Percentiles rank a stretch among this genome's conserved stretches.
These are phyloP conservation scores for Fusarium tricinctum DNA, from an alignment of 2,329 filamentous ascomycete genomes.

Conservation along the genomic window DNA sequence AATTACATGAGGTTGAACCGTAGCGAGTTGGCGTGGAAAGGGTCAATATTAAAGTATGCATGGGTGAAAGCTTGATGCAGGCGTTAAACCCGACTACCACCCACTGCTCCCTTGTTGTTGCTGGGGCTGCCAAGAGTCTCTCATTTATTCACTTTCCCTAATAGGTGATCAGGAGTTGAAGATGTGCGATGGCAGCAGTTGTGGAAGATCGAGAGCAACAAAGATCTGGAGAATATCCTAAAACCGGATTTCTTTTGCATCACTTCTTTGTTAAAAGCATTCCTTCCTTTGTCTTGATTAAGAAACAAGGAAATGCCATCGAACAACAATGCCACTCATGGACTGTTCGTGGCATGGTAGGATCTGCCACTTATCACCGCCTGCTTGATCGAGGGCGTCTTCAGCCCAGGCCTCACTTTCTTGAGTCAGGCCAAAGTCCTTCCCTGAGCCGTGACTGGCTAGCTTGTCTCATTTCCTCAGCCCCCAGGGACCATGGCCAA, in stretches of 20 bases:
- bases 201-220: background rate
- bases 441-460: slow-evolving; percentile 31
- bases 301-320: slow-evolving; percentile 2
- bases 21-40: too few species aligned
- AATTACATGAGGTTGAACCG: too few species aligned
- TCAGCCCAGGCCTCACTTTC: background rate
- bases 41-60: background rate
- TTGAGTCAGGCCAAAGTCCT: slow-evolving; percentile 28
- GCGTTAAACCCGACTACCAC: slow-evolving; percentile 15
- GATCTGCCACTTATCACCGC: slow-evolving; percentile 26
- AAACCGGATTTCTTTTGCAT: background rate
- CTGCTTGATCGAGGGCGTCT: background rate
- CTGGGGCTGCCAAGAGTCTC: slow-evolving; percentile 2
- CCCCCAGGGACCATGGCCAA: slow-evolving; percentile 26
- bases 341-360: background rate
- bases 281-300: slow-evolving; percentile 21
- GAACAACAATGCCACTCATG: background rate
- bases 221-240: too few species aligned
- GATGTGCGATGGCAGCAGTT: background rate
- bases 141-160: slow-evolving; percentile 25
- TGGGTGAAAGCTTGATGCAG: slow-evolving; percentile 28
- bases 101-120: slow-evolving; percentile 1
- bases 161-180: slow-evolving; percentile 9
- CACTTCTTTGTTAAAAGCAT: slow-evolving; percentile 6
- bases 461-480: slow-evolving; percentile 36